Conservation (phyloP, 768 basidiomycete species). For the Collybia mongolica region DNA sequence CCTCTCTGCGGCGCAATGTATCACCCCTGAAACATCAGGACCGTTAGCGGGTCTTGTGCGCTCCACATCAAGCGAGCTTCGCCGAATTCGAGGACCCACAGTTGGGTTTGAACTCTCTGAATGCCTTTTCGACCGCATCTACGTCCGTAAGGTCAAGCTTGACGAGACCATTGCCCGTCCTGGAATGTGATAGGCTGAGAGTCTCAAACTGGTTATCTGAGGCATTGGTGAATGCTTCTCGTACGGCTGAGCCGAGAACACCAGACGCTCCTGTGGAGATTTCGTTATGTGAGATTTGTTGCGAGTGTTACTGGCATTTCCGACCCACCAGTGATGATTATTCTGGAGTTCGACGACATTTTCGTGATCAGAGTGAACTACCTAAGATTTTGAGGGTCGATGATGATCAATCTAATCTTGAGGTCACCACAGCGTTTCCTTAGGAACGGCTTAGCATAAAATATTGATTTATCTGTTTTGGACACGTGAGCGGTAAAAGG, state of each 20-base stretch:
- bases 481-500: too few species aligned
- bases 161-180: slow-evolving; percentile 48
- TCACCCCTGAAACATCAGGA: slow-evolving; percentile 57
- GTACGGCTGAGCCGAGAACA: slow-evolving; percentile 81
- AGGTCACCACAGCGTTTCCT: background rate
- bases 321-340: slow-evolving; percentile 54
- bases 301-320: too few species aligned
- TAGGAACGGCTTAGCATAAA: background rate
- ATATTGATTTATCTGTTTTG: background rate
- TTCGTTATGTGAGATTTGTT: slow-evolving; percentile 8
- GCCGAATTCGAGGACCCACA: slow-evolving; percentile 46
- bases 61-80: background rate
- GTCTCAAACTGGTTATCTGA: slow-evolving; percentile 36
- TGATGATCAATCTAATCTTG: background rate
- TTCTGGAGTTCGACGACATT: slow-evolving; percentile 36
- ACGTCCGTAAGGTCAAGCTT: slow-evolving; percentile 70
- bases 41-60: background rate
- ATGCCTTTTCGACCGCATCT: slow-evolving; percentile 49
- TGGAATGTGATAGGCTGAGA: slow-evolving; percentile 72
- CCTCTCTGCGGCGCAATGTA: slow-evolving; percentile 95
- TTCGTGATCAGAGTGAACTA: background rate
- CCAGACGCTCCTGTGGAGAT: slow-evolving; percentile 81
- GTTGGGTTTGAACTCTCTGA: slow-evolving; percentile 60
- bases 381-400: background rate
- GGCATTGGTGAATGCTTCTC: slow-evolving; percentile 54